A percentile compares a stretch with the other conserved stretches of the same genome.
Evolutionary conservation across 805 yeast genomes (phyloP).

Genomic region (Ogataea thermomethanolica): DNA sequence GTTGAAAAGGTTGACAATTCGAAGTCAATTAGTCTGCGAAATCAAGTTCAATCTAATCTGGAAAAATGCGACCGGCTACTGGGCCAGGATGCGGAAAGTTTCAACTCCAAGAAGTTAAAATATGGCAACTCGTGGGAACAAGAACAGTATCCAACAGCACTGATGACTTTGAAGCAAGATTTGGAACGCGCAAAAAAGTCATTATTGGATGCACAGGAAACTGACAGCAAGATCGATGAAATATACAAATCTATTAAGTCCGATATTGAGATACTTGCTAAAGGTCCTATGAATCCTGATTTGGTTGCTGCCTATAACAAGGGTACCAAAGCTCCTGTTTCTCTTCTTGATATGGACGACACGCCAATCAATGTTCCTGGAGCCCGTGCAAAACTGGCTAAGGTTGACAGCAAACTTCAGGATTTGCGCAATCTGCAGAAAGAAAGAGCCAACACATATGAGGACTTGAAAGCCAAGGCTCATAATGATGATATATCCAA

Average conservation of each 20-base stretch:
- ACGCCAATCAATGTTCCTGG: conserved; percentile 21
- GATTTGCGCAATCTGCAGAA: conserved; percentile 59
- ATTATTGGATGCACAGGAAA: conserved; percentile 54
- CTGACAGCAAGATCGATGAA: conserved; percentile 53
- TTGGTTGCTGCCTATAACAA: conserved; percentile 34
- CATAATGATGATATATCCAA: conserved; percentile 85
- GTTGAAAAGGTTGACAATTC: conserved; percentile 26
- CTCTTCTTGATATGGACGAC: conserved; percentile 68
- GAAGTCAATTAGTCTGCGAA: conserved; percentile 32
- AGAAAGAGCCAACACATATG: conserved; percentile 59
- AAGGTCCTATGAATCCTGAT: conserved; percentile 41
- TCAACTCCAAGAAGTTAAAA: conserved; percentile 31
- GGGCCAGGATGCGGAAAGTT: conserved; percentile 36
- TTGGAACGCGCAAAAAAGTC: conserved; percentile 52
- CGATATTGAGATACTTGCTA: conserved; percentile 43
- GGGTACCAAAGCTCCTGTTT: conserved; percentile 23
- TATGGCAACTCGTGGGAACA: conserved; percentile 37
- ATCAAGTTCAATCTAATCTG: conserved; percentile 36
- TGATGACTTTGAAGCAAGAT: conserved; percentile 18
- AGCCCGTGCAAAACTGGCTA: conserved; percentile 39
- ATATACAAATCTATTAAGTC: conserved; percentile 40
- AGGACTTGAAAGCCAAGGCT: conserved; percentile 63
- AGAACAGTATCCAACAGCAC: conserved; percentile 18
- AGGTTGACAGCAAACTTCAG: conserved; percentile 54
- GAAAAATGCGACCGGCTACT: conserved; percentile 35